Base-by-base conservation (phyloP, 768 basidiomycete species). In the Exidia glandulosa region DNA sequence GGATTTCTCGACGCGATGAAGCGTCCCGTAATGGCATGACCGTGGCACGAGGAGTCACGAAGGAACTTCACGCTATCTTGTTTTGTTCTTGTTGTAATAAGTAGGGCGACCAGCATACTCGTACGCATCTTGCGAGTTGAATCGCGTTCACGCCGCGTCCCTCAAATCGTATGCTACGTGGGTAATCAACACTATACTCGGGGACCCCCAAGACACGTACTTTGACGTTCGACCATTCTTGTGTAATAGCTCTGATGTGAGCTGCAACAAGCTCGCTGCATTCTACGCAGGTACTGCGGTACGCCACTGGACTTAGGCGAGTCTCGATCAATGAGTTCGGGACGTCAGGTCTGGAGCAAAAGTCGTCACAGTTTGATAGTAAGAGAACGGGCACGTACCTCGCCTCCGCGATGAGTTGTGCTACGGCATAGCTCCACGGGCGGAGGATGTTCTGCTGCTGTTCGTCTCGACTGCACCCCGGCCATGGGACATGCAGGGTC, bases 401-500 rank as follows among this genome's bases (percentile, higher is more conserved):
- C 6, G 50, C 50, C 9, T 27, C 50, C 7, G 50, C 50, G 27
- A 54, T 25, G 30, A 54, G 50, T 27, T 29, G 50, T 25, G 50
- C 50, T 3, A 25, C 50, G 6, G 23, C 27, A 27, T n/a, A 9
- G 7, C 7, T 27, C 50, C 50, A 54, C 27, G 50, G 27, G 6
- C 14, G 27, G 16, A 29, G 12, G 19, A 54, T 14, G 50, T 29
- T 19, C 25, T 19, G 50, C 25, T 31, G 50, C 16, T 90, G 88
- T 66, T 88, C 85, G 0, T 77, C 71, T 66, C 86, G 85, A 69
- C 88, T 87, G 64, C 89, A 91, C 25, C 70, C 68, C 3, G 76
- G 66, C 0, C 82, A 89, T 16, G 89, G 86, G n/a, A 84, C 75
- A 67, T 91, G 89, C 2, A 85, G 83, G 59, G 82, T 81, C 2